These are phyloP conservation scores for Chaetothyriales sp. DNA, from an alignment of 2,329 filamentous ascomycete species.

Conservation along the genomic window DNA sequence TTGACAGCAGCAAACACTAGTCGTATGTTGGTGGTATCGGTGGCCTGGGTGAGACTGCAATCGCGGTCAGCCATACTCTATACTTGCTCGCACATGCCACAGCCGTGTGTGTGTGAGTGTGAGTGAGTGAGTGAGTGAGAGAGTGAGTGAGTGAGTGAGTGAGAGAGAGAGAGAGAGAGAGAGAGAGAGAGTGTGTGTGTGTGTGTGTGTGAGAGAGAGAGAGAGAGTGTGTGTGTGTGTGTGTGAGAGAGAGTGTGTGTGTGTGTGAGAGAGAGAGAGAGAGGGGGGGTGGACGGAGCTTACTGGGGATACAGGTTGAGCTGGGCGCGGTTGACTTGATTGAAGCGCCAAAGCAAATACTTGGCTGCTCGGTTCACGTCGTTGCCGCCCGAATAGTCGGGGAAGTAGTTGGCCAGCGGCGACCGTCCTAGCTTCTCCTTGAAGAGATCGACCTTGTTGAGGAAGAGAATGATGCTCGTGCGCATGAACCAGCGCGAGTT, in stretches of 20 bases:
- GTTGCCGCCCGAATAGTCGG: constrained; percentile 92
- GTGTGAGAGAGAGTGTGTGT: no score
- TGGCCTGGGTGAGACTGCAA: constrained; percentile 84
- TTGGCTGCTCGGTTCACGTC: constrained; percentile 97
- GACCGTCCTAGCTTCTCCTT: constrained; percentile 84
- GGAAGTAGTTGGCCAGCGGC: constrained; percentile 87
- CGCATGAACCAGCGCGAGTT: constrained; percentile 99
- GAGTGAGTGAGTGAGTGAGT: no score
- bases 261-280: no score
- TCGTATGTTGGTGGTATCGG: constrained; percentile 95
- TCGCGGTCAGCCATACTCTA: constrained; percentile 19
- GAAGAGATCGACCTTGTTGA: constrained; percentile 98
- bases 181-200: no score
- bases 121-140: no score
- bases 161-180: no score
- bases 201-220: no score
- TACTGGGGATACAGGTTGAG: constrained; percentile 96
- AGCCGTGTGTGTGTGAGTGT: no score
- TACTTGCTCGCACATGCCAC: constrained; percentile 1
- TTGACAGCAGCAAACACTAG: constrained; percentile 97
- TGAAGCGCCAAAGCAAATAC: constrained; percentile 95
- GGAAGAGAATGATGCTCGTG: constrained; percentile 94
- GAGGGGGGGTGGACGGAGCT: no score
- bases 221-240: no score
- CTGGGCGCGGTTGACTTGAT: constrained; percentile 93